Conservation (phyloP, 2,329 filamentous ascomycete species). For the Talaromyces sp. region DNA sequence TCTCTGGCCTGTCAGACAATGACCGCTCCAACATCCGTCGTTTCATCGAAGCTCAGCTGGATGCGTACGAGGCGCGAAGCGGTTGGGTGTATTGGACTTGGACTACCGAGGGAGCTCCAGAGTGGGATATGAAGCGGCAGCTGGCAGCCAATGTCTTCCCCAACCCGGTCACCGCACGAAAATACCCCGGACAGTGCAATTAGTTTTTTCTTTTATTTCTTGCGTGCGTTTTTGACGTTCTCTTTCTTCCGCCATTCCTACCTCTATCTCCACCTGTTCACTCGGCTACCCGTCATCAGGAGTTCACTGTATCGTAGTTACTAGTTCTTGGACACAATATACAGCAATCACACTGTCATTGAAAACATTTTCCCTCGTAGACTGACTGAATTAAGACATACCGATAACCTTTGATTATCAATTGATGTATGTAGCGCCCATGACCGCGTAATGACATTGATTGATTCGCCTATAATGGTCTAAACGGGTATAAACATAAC, state of each 20-base stretch:
- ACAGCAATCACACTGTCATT: neutral
- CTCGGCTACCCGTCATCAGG: neutral
- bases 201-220: neutral
- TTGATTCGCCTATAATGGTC: neutral
- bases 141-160: slow-evolving; percentile 45
- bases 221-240: neutral
- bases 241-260: neutral
- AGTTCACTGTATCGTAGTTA: neutral
- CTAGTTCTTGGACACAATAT: neutral
- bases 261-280: neutral
- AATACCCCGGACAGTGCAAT: slow-evolving; percentile 29
- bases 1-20: slow-evolving; percentile 35
- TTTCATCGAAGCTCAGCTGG: slow-evolving; percentile 44
- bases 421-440: too few species aligned
- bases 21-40: slow-evolving; percentile 35
- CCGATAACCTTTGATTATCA: too few species aligned
- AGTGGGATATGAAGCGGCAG: slow-evolving; percentile 45
- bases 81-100: slow-evolving; percentile 49
- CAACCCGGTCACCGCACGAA: slow-evolving; percentile 31
- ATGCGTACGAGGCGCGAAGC: slow-evolving; percentile 37
- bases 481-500: neutral
- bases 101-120: slow-evolving; percentile 45
- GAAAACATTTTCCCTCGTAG: neutral
- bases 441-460: neutral
- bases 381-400: too few species aligned